A percentile compares a stretch with the other conserved stretches of the same genome.
phyloP scores from a whole-genome alignment of 2,329 filamentous ascomycete genomes.

The Mollisiaceae sp. region DNA sequence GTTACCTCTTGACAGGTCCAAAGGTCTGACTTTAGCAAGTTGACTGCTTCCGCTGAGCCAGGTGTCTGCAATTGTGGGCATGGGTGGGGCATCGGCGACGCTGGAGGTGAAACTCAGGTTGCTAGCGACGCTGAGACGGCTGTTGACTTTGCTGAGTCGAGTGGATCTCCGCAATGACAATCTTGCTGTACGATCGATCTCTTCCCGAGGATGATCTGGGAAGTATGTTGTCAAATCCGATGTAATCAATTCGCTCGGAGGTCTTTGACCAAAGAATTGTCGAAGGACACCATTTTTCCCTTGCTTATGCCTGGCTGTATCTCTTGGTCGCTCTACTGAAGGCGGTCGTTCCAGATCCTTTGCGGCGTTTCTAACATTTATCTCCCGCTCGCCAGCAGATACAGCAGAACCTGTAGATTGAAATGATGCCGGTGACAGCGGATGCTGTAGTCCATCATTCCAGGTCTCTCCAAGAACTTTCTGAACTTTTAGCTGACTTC shows the following conservation, averaged over 20 bases:
- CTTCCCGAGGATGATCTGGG: conserved; percentile 89
- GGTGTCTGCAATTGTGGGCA: conserved; percentile 92
- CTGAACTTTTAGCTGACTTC: conserved; percentile 86
- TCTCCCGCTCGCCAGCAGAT: conserved; percentile 64
- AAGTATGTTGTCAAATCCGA: conserved; percentile 97
- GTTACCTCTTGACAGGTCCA: conserved; percentile 47
- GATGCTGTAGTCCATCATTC: conserved; percentile 79
- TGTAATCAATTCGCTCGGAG: conserved; percentile 95
- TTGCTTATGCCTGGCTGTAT: conserved; percentile 38
- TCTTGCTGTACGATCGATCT: conserved; percentile 94
- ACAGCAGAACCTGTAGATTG: conserved; percentile 46
- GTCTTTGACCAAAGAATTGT: conserved; percentile 88
- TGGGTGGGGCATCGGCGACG: conserved; percentile 88
- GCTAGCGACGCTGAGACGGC: conserved; percentile 90
- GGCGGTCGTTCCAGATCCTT: conserved; percentile 63
- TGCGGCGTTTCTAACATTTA: conserved; percentile 65
- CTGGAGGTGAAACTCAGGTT: conserved; percentile 93
- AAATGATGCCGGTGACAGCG: conserved; percentile 80
- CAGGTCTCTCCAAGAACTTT: conserved; percentile 88
- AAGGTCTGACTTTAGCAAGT: conserved; percentile 53
- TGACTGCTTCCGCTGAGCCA: conserved; percentile 75
- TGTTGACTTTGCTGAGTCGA: conserved; percentile 89
- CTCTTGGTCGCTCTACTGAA: conserved; percentile 44
- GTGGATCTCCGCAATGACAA: conserved; percentile 90
- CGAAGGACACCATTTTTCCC: conserved; percentile 65